Conservation (phyloP, 2,329 filamentous ascomycete genomes). For the Stagonosporopsis cucurbitacearum region DNA sequence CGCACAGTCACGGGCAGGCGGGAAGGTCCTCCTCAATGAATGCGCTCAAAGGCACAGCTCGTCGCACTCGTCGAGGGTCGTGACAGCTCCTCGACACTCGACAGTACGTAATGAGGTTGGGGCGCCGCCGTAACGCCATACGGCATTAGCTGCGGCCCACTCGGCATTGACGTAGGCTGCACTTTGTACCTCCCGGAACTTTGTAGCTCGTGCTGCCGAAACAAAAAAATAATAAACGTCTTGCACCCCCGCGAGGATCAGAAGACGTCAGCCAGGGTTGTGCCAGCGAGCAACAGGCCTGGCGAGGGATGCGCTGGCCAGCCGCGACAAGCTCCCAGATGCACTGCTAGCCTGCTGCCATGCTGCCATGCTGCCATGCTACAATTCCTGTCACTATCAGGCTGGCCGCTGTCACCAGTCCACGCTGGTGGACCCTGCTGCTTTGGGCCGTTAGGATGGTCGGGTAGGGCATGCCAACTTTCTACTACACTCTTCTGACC, state of each 20-base stretch:
- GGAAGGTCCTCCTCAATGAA: neutral
- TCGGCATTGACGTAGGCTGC: conserved; percentile 33
- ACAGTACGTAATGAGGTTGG: conserved; percentile 19
- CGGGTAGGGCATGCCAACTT: conserved; percentile 14
- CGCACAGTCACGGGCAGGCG: conserved; percentile 34
- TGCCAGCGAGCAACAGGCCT: conserved; percentile 1
- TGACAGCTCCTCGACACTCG: conserved; percentile 28
- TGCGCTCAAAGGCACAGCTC: conserved; percentile 18
- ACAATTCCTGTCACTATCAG: too few species aligned
- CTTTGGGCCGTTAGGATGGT: conserved; percentile 16
- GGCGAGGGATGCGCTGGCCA: conserved; percentile 8
- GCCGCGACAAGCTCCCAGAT: conserved; percentile 3
- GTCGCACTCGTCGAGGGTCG: conserved; percentile 36
- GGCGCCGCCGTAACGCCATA: conserved; percentile 11
- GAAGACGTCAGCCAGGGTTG: conserved; percentile 4
- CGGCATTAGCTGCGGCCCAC: conserved; percentile 18
- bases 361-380: too few species aligned
- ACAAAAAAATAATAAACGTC: conserved; percentile 7
- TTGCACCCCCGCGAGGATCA: conserved; percentile 16
- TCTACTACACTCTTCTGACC: conserved; percentile 16
- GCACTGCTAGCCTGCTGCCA: conserved; percentile 15
- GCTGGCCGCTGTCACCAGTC: too few species aligned
- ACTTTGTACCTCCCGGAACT: too few species aligned
- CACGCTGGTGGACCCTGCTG: conserved; percentile 15
- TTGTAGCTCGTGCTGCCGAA: neutral